Conservation (phyloP, 495 filamentous ascomycete genomes). For the Lepraria neglecta region DNA sequence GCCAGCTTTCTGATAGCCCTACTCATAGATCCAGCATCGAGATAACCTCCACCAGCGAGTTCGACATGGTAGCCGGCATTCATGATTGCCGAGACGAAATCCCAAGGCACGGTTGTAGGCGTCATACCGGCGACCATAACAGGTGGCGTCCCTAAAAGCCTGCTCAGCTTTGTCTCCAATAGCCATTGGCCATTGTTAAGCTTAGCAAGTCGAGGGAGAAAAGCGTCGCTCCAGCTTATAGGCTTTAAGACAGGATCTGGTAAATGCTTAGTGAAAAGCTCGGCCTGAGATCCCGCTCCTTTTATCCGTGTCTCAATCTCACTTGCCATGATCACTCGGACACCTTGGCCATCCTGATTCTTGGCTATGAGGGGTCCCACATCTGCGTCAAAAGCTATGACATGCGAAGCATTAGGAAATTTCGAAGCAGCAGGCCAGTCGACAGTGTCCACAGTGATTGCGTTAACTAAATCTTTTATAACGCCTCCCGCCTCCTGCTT, state of each 20-base stretch:
- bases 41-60: constrained; percentile 37
- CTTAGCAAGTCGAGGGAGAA: constrained; percentile 77
- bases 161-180: constrained; percentile 42
- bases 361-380: constrained; percentile 89
- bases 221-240: constrained; percentile 90
- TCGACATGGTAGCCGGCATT: constrained; percentile 41
- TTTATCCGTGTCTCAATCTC: constrained; percentile 76
- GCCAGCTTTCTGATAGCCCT: constrained; percentile 54
- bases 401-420: constrained; percentile 82
- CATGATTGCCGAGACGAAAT: constrained; percentile 38
- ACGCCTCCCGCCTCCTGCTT: no score
- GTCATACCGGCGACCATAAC: constrained; percentile 43
- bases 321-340: constrained; percentile 85
- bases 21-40: constrained; percentile 27
- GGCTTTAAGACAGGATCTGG: constrained; percentile 88
- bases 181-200: constrained; percentile 76
- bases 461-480: constrained; percentile 73
- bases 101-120: constrained; percentile 37
- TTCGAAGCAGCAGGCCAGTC: constrained; percentile 89
- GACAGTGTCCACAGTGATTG: constrained; percentile 85
- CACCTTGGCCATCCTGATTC: constrained; percentile 94
- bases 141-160: constrained; percentile 35
- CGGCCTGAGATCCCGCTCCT: constrained; percentile 91
- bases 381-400: constrained; percentile 90
- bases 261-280: constrained; percentile 89